phyloP scores from a whole-genome alignment of 371 early-diverging fungal species.

The Cokeromyces recurvatus region DNA sequence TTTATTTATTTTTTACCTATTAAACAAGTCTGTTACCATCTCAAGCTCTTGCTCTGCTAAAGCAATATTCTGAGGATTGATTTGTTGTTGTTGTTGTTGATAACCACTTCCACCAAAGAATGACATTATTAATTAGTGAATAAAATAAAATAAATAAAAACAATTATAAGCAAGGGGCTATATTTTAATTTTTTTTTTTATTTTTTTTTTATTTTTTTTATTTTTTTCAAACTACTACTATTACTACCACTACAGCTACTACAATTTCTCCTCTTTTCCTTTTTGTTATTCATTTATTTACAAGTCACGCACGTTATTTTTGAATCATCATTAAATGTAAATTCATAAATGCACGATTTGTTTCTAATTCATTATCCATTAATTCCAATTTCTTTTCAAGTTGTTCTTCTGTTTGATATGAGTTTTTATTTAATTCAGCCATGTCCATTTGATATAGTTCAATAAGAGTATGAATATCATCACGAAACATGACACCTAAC shows the following conservation, averaged over 20 bases:
- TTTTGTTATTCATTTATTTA: background rate
- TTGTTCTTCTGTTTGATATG: too few species aligned
- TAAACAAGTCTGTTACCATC: conserved; percentile 79
- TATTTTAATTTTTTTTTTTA: too few species aligned
- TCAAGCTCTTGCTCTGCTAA: conserved; percentile 84
- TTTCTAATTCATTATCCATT: conserved; percentile 33
- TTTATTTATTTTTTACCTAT: conserved; percentile 52
- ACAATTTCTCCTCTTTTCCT: too few species aligned
- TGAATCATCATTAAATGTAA: conserved; percentile 18
- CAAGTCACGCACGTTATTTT: too few species aligned
- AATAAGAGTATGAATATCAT: conserved; percentile 30
- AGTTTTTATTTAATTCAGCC: background rate
- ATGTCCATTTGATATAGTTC: conserved; percentile 25
- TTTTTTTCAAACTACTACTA: too few species aligned
- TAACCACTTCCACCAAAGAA: conserved; percentile 40
- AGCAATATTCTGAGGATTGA: conserved; percentile 73
- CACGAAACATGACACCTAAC: conserved; percentile 38
- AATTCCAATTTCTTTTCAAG: conserved; percentile 20
- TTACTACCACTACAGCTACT: too few species aligned
- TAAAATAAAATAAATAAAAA: too few species aligned
- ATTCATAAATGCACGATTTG: conserved; percentile 39
- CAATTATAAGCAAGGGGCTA: conserved; percentile 1
- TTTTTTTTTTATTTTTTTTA: too few species aligned
- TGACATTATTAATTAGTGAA: conserved; percentile 27
- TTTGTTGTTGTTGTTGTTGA: conserved; percentile 43